These are phyloP conservation scores for Staphylotrichum longicolle DNA, from an alignment of 495 filamentous ascomycete genomes.

Conservation along the genomic window DNA sequence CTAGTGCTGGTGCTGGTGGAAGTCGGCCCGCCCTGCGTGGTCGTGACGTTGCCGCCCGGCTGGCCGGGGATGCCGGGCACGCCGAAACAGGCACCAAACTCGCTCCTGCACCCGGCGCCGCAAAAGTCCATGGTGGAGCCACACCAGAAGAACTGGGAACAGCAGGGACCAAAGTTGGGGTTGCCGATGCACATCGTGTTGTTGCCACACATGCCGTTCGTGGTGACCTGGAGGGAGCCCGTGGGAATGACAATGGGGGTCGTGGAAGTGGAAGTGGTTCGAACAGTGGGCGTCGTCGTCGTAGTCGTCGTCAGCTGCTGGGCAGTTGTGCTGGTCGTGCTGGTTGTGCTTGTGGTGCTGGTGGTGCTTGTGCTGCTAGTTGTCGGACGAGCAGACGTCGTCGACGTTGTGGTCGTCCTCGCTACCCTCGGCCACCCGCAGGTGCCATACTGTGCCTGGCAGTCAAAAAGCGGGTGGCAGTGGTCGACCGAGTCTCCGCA, in stretches of 20 bases:
- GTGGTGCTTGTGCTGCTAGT: not conserved
- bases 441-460: constrained; percentile 46
- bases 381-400: constrained; percentile 11
- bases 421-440: constrained; percentile 35
- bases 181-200: constrained; percentile 34
- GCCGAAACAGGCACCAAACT: constrained; percentile 40
- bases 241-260: constrained; percentile 16
- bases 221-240: constrained; percentile 26
- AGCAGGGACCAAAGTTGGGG: constrained; percentile 38
- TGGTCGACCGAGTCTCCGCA: constrained; percentile 50
- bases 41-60: constrained; percentile 19
- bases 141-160: constrained; percentile 50
- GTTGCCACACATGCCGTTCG: constrained; percentile 40
- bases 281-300: not conserved
- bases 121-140: constrained; percentile 50
- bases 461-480: constrained; percentile 49
- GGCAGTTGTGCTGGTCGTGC: constrained; percentile 5
- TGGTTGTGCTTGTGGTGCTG: constrained; percentile 9
- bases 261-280: constrained; percentile 7
- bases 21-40: constrained; percentile 4
- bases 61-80: constrained; percentile 12
- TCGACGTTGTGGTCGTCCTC: constrained; percentile 15
- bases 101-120: constrained; percentile 49
- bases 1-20: constrained; percentile 15
- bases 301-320: constrained; percentile 9